Evolutionary conservation across 1,284 basidiomycete genomes (phyloP).

Genomic region (Sporisorium reilianum): DNA sequence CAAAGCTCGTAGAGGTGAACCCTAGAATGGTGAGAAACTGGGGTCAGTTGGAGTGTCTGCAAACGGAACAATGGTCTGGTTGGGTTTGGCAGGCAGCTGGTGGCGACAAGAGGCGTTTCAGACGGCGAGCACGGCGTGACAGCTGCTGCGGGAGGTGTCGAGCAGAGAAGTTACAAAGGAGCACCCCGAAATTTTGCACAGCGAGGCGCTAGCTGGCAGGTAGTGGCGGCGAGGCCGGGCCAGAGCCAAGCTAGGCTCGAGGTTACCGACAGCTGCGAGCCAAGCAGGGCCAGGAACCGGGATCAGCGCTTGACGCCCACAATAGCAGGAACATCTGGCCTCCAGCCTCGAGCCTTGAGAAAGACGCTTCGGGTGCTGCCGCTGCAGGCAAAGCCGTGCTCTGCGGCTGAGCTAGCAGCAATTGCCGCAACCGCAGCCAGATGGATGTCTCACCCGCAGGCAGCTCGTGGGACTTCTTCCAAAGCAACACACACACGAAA

Average conservation of each 20-base stretch:
- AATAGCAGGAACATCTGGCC: neutral
- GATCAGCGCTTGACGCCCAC: slow-evolving; percentile 9
- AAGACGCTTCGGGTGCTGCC: no score
- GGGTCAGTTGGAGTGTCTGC: slow-evolving; percentile 8
- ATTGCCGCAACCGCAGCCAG: neutral
- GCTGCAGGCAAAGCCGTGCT: neutral
- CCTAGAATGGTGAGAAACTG: slow-evolving; percentile 31
- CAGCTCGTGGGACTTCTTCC: slow-evolving; percentile 9
- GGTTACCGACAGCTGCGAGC: slow-evolving; percentile 9
- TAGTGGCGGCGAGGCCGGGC: slow-evolving; percentile 5
- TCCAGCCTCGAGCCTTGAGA: no score
- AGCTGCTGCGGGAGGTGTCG: slow-evolving; percentile 38
- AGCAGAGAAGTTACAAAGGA: slow-evolving; percentile 37
- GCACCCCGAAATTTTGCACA: slow-evolving; percentile 37
- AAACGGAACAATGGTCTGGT: neutral
- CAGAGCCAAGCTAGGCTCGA: slow-evolving; percentile 6
- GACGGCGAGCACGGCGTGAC: slow-evolving; percentile 5
- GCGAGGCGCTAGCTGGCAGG: slow-evolving; percentile 1
- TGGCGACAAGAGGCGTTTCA: slow-evolving; percentile 17
- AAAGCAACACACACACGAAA: slow-evolving; percentile 10
- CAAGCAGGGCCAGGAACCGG: slow-evolving; percentile 3
- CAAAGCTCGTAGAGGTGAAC: slow-evolving; percentile 13
- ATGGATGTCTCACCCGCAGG: slow-evolving; percentile 1
- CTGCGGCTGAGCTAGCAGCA: no score
- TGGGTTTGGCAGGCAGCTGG: slow-evolving; percentile 1